Base-by-base conservation (phyloP, 192 early-diverging fungal species). In the Rhizophagus sp. region DNA sequence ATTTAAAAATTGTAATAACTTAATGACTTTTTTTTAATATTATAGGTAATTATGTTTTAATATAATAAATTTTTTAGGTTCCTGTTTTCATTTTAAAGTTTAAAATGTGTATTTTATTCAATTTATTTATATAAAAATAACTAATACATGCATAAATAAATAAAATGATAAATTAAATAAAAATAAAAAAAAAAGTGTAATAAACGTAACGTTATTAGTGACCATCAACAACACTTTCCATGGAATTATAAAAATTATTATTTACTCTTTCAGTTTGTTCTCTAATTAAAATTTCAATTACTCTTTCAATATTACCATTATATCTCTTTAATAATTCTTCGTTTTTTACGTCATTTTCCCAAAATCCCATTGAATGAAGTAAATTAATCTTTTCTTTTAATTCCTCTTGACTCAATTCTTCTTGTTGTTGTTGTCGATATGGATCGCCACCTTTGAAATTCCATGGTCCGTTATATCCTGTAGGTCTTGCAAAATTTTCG, bases 331-430 rank as follows among this genome's bases (percentile, higher is more conserved):
- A 74, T 62, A 82, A 49, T 34, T 73, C 44, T 8, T 39, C 36
- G 19, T 79, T 78, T 62, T 82, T 30, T 15, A 15, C 71, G 19
- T 78, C 61, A 44, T 76, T 71, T 62, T 79, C 77, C 44, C 64
- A 65, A 39, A 79, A 82, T 41, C 81, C 81, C 81, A 82, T 82
- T 17, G 63, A 6, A 63, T 73, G 61, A 25, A 82, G 69, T 47
- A 47, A 33, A 3, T n/a, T 65, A 17, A 80, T 10, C 34, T 67
- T 73, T 47, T 75, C 79, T n/a, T 63, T 30, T 13, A 79, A 36
- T 2, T 5, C 15, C 25, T 71, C 49, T 30, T 79, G n/a, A 15
- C 36, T 62, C 15, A 36, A 30, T 12, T 75, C 17, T 65, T 81
- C 74, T 75, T 62, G 57, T 8, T 75, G 62, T 69, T n/a, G 33